Evolutionary conservation across 306 rosid genomes (phyloP).

Genomic region (Erythrophleum fordii): DNA sequence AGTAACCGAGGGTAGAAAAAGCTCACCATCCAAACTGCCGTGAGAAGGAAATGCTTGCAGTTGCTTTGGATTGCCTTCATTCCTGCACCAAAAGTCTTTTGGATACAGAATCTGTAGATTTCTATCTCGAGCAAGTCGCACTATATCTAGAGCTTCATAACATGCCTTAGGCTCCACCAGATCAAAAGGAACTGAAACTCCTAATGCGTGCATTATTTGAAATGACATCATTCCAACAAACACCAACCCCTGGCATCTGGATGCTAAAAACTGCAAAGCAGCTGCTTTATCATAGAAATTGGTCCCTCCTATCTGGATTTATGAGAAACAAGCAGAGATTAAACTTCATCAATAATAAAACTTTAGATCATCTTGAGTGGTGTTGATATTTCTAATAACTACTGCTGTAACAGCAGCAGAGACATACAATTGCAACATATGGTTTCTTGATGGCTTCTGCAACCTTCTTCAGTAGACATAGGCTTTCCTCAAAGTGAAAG

Average conservation of each 20-base stretch:
- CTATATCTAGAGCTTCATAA: slow-evolving; percentile 58
- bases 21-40: slow-evolving; percentile 71
- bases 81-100: slow-evolving; percentile 82
- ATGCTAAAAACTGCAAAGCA: slow-evolving; percentile 76
- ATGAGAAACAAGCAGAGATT: slow-evolving; percentile 32
- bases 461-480: slow-evolving; percentile 54
- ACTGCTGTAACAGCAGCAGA: slow-evolving; percentile 30
- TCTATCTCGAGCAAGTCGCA: slow-evolving; percentile 57
- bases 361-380: slow-evolving; percentile 22
- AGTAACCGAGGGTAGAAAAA: slow-evolving; percentile 8
- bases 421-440: slow-evolving; percentile 85
- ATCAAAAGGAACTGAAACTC: slow-evolving; percentile 60
- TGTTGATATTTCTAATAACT: slow-evolving; percentile 10
- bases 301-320: slow-evolving; percentile 85
- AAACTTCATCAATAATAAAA: slow-evolving; percentile 11
- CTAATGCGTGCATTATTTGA: slow-evolving; percentile 85
- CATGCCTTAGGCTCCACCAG: slow-evolving; percentile 59
- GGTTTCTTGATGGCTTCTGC: slow-evolving; percentile 59
- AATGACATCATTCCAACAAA: slow-evolving; percentile 91
- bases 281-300: slow-evolving; percentile 64
- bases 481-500: slow-evolving; percentile 81
- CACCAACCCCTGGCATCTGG: slow-evolving; percentile 72
- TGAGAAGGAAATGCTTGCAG: slow-evolving; percentile 64
- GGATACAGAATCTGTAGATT: slow-evolving; percentile 68
- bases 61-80: slow-evolving; percentile 50